Conservation (phyloP, 2,329 filamentous ascomycete species). For the Nigrospora sphaerica region DNA sequence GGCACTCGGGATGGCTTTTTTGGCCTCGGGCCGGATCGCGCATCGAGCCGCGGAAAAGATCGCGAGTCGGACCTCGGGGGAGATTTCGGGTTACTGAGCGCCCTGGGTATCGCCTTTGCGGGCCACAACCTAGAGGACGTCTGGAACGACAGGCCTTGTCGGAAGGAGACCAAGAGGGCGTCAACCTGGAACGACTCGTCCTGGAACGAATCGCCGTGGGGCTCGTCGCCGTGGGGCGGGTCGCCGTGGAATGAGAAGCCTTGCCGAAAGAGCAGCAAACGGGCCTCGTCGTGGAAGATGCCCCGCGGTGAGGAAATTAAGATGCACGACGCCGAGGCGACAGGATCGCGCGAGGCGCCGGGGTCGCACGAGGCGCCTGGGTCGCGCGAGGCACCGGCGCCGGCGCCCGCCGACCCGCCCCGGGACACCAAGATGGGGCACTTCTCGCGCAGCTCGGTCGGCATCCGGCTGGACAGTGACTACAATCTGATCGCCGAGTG, state of each 20-base stretch:
- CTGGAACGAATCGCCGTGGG: too few relatives aligned
- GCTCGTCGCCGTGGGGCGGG: too few relatives aligned
- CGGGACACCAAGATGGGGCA: constrained; percentile 1
- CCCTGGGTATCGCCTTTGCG: constrained; percentile 1
- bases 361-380: too few relatives aligned
- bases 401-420: neutral
- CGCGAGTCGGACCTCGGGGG: too few relatives aligned
- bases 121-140: constrained; percentile 4
- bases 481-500: constrained; percentile 11
- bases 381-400: neutral
- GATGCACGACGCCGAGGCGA: too few relatives aligned
- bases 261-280: neutral
- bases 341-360: too few relatives aligned
- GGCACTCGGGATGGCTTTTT: too few relatives aligned
- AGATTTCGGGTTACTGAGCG: neutral
- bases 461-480: constrained; percentile 8
- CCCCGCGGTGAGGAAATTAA: neutral
- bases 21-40: too few relatives aligned
- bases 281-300: neutral
- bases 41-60: too few relatives aligned
- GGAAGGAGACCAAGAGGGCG: too few relatives aligned
- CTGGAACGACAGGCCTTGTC: neutral
- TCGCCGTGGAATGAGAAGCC: too few relatives aligned
- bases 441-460: constrained; percentile 6
- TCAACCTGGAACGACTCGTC: too few relatives aligned